phyloP scores from a whole-genome alignment of 768 basidiomycete species.

The Nidularia pulvinata region DNA sequence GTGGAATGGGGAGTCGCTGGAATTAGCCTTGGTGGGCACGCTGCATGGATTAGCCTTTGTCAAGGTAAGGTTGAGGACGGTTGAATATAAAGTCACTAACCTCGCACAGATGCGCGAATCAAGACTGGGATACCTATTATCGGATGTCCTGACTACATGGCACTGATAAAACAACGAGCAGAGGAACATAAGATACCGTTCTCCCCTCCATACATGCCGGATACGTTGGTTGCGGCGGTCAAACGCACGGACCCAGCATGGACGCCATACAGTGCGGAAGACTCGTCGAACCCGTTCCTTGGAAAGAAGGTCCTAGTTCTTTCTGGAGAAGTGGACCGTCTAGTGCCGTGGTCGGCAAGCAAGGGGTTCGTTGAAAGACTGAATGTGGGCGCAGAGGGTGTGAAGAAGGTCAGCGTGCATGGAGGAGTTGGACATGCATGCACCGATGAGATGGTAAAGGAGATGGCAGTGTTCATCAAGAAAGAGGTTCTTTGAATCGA shows the following conservation, averaged over 20 bases:
- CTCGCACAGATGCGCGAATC: conserved; percentile 39
- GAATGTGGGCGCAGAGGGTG: conserved; percentile 49
- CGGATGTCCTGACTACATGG: conserved; percentile 71
- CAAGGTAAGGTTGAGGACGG: conserved; percentile 25
- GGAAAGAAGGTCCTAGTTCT: conserved; percentile 77
- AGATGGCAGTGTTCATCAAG: conserved; percentile 33
- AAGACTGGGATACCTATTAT: conserved; percentile 51
- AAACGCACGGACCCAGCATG: conserved; percentile 40
- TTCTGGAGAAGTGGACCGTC: conserved; percentile 59
- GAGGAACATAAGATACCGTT: conserved; percentile 34
- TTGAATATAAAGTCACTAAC: not conserved
- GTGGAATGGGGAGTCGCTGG: conserved; percentile 74
- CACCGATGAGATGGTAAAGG: conserved; percentile 58
- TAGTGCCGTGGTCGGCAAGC: conserved; percentile 69
- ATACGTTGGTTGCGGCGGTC: conserved; percentile 48
- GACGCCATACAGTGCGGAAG: conserved; percentile 35
- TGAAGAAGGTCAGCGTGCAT: conserved; percentile 55
- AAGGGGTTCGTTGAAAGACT: conserved; percentile 54
- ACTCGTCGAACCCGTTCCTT: conserved; percentile 52
- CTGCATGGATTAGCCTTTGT: conserved; percentile 71
- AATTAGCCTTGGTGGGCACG: conserved; percentile 83
- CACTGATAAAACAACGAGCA: conserved; percentile 60
- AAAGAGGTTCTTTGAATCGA: conserved; percentile 10
- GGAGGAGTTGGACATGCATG: conserved; percentile 62
- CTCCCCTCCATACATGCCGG: conserved; percentile 57